phyloP scores from a whole-genome alignment of 108 stramenopile species.

The Nannochloropsis granulata region DNA sequence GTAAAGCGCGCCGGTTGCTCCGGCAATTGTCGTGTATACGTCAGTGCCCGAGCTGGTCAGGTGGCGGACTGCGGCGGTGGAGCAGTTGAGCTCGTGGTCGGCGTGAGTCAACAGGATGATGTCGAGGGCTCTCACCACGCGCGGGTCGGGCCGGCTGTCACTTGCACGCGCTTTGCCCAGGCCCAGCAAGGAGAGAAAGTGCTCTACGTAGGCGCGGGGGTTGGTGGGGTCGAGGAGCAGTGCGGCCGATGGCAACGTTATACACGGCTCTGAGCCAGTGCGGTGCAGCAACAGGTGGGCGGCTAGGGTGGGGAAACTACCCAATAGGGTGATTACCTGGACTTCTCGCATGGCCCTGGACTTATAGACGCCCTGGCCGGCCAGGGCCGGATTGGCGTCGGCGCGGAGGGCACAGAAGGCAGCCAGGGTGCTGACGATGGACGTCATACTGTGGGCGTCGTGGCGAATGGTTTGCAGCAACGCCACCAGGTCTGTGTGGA shows the following conservation, averaged over 20 bases:
- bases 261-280: background rate
- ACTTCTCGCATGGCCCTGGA: background rate
- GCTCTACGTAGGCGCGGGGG: background rate
- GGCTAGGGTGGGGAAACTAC: background rate
- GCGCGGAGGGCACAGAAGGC: background rate
- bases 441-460: conserved; percentile 3
- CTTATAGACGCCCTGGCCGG: background rate
- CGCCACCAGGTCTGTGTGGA: background rate
- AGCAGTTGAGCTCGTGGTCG: conserved; percentile 6
- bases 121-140: background rate
- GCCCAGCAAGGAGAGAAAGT: background rate
- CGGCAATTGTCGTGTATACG: background rate
- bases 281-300: background rate
- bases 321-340: background rate
- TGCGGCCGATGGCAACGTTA: background rate
- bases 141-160: background rate
- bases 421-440: background rate
- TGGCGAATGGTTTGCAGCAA: background rate
- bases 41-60: background rate
- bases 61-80: background rate
- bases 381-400: background rate
- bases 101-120: conserved; percentile 2
- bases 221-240: background rate
- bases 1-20: background rate
- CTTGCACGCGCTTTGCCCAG: background rate